Evolutionary conservation across 129 eudicot genomes (phyloP), one percentile per base, ranked within the genome.

Genomic region (Chrysanthemum lavandulifolium): DNA sequence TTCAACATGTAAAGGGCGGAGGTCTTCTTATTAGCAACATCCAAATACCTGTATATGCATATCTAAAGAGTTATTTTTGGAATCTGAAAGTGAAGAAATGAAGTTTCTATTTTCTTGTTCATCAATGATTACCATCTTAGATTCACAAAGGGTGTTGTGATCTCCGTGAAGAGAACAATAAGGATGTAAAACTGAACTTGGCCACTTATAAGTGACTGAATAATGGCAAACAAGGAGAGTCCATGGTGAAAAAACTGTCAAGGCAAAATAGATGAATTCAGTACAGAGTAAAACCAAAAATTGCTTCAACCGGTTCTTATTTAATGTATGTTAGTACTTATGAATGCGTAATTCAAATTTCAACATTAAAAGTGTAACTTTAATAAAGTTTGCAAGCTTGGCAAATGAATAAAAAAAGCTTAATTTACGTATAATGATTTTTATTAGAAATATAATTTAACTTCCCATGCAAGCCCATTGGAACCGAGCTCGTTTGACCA

Each of bases 121-220:
- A 2, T 11, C 14, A 23, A 57, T 48, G 29, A 73, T 77, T 85
- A 88, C 97, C 97, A 91, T 91, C 97, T 88, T 66, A 87, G 66
- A 76, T 91, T 91, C 53, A 91, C 89, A 73, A 80, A 88, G 40
- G 97, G 97, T 47, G 97, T 91, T 19, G 97, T 91, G 88, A 72
- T 51, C 85, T 91, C 97, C 2, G 97, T 80, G 71, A 88, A 91
- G 65, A 91, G 92, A 82, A 88, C 92, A 75, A 91, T 85, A 49
- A 91, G 74, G 72, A 91, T 88, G 80, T 91, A 88, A 57, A 88
- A 53, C 73, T 81, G 97, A 36, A 82, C 95, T 84, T 86, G 91
- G 15, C 97, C 95, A 27, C 86, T 86, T 78, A 87, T 64, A 66
- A 91, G 88, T 51, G 97, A 73, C 45, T 79, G 92, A 78, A 81